Evolutionary conservation across 2,329 filamentous ascomycete species (phyloP), one percentile per base, ranked within the genome.

Genomic region (Claviceps arundinis): DNA sequence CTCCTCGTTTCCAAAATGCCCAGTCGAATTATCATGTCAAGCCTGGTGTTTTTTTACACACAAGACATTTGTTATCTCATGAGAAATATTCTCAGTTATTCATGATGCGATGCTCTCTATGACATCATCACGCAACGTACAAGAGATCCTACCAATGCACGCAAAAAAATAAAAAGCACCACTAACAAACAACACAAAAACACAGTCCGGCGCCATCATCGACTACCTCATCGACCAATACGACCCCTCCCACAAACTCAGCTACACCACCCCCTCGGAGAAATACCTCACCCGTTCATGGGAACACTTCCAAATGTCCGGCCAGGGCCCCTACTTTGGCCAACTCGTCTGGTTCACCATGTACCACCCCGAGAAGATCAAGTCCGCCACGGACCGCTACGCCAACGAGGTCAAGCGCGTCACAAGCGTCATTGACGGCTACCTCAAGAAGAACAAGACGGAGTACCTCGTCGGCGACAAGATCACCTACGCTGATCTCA

Each of bases 311-410:
- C 57, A 60, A 40, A 58, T 57, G 50, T 56, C 54, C 40, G 58
- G 56, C 1, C 64, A 66, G 51, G 64, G 63, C 2, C 65, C 63
- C 9, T 66, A 65, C 46, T 64, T 58, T 40, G 61, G 61, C 41
- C 62, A 57, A 48, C 54, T 54, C 47, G 52, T 55, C 26, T 62
- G 60, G 57, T 63, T 62, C 50, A 34, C 41, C 4, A 40, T 16
- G 7, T 54, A 52, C 26, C 56, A 65, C 34, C 57, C 55, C 6
- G 59, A 60, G 19, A 54, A 57, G 54, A 16, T 66, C 16, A 59
- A 55, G 0, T 60, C 60, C 0, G 62, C 64, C 3, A 56, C 61
- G 9, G 59, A 62, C 43, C 58, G 64, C 11, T 66, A 65, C 51
- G 24, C 26, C n/a, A 61, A 60, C 14, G 62, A 67, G 54, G 57